Conservation (phyloP, 306 rosid genomes). For the Rubus parviflorus region DNA sequence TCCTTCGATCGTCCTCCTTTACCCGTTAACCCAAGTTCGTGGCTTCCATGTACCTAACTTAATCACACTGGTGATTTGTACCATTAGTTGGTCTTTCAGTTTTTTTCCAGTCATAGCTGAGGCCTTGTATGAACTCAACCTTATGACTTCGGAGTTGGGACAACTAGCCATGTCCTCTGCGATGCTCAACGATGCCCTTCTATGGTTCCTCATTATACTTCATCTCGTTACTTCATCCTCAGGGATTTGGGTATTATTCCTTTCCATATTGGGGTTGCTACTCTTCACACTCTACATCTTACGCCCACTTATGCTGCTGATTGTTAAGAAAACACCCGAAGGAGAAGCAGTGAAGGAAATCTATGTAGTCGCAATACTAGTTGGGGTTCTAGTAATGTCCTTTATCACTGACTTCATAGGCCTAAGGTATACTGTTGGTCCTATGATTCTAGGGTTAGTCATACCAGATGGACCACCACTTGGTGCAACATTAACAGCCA, state of each 20-base stretch:
- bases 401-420: conserved; percentile 54
- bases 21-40: neutral
- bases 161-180: conserved; percentile 59
- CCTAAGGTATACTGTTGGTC: conserved; percentile 25
- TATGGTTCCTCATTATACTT: conserved; percentile 16
- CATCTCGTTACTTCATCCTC: neutral
- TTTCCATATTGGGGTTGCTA: neutral
- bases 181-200: conserved; percentile 42
- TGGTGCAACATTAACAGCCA: conserved; percentile 58
- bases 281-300: neutral
- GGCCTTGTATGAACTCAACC: conserved; percentile 51
- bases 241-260: neutral
- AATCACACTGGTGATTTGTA: too few species aligned
- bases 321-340: conserved; percentile 50
- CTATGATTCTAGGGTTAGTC: conserved; percentile 56
- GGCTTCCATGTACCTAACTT: too few species aligned
- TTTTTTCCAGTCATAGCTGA: conserved; percentile 49
- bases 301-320: conserved; percentile 39
- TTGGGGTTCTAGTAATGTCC: conserved; percentile 35
- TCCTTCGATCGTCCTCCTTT: neutral
- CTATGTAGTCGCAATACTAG: conserved; percentile 38
- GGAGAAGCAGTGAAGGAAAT: conserved; percentile 56
- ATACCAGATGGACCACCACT: conserved; percentile 68
- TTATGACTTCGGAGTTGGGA: conserved; percentile 66
- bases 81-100: conserved; percentile 11